These are phyloP conservation scores for Nannochloropsis gaditana DNA, from an alignment of 108 stramenopile species.

Conservation along the genomic window DNA sequence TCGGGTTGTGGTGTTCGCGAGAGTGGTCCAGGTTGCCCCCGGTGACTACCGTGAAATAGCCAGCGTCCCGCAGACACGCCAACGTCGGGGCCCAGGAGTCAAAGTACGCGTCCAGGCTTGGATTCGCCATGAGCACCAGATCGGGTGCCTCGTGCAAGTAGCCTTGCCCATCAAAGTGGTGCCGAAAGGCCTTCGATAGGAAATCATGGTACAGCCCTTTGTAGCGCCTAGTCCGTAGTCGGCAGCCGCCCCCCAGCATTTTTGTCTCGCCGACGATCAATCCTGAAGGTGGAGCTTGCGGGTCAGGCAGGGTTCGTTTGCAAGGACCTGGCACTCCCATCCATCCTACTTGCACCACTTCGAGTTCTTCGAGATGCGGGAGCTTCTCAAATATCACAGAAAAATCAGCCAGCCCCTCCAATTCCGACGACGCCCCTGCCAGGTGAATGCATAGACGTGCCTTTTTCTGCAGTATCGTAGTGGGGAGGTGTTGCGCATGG, in stretches of 20 bases:
- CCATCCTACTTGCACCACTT: not conserved
- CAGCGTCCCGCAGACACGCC: not conserved
- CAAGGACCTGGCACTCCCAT: not conserved
- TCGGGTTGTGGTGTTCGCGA: not conserved
- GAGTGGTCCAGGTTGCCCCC: not conserved
- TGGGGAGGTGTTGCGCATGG: not conserved
- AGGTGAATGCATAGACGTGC: conserved; percentile 8
- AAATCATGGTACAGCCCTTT: not conserved
- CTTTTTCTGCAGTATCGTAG: not conserved
- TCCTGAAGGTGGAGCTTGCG: not conserved
- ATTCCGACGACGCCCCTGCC: not conserved
- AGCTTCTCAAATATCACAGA: not conserved
- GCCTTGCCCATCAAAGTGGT: not conserved
- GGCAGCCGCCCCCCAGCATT: not conserved
- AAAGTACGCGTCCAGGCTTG: not conserved
- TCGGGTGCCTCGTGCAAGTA: conserved; percentile 9
- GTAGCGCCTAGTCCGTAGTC: not conserved
- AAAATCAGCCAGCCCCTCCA: not conserved
- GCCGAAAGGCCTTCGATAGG: not conserved
- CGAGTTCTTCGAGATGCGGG: not conserved
- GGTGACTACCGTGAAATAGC: not conserved
- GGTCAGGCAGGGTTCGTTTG: not conserved
- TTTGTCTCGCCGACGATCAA: not conserved
- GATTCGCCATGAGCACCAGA: not conserved
- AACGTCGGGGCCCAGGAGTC: conserved; percentile 12